Percentiles rank a stretch among this genome's conserved stretches.
These are phyloP conservation scores for Diplotaxis tenuifolia DNA, from an alignment of 345 rosid genomes.

Conservation along the genomic window DNA sequence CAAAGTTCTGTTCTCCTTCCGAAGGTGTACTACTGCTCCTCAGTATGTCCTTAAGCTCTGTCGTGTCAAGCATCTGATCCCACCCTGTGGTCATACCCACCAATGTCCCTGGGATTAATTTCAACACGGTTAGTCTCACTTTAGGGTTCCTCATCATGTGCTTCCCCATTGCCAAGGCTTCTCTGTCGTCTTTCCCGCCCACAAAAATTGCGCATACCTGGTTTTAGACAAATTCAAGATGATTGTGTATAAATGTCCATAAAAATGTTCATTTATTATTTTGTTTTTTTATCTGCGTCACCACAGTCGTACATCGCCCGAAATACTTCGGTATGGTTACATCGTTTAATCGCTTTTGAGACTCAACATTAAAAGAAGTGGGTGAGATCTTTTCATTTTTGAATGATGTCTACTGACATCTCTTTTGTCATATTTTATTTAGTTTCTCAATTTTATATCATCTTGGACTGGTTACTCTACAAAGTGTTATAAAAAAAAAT, in stretches of 20 bases:
- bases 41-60: slow-evolving; percentile 32
- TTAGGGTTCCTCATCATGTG: slow-evolving; percentile 43
- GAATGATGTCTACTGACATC: too few relatives aligned
- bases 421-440: too few relatives aligned
- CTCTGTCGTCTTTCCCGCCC: slow-evolving; percentile 66
- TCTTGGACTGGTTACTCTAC: too few relatives aligned
- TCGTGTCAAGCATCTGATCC: slow-evolving; percentile 43
- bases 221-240: slow-evolving; percentile 18
- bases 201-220: slow-evolving; percentile 43
- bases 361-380: too few relatives aligned
- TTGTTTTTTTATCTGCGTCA: not conserved
- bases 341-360: too few relatives aligned
- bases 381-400: too few relatives aligned
- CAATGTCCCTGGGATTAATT: slow-evolving; percentile 11
- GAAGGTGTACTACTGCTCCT: not conserved
- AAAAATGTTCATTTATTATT: not conserved
- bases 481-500: too few relatives aligned
- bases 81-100: slow-evolving; percentile 22
- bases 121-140: slow-evolving; percentile 38
- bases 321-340: too few relatives aligned
- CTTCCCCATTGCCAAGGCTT: slow-evolving; percentile 52
- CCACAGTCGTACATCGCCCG: too few relatives aligned
- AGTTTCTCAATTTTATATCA: too few relatives aligned
- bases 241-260: not conserved
- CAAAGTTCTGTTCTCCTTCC: not conserved